These are phyloP conservation scores for Stenocarpella maydis DNA, from an alignment of 2,329 filamentous ascomycete species.

Conservation along the genomic window DNA sequence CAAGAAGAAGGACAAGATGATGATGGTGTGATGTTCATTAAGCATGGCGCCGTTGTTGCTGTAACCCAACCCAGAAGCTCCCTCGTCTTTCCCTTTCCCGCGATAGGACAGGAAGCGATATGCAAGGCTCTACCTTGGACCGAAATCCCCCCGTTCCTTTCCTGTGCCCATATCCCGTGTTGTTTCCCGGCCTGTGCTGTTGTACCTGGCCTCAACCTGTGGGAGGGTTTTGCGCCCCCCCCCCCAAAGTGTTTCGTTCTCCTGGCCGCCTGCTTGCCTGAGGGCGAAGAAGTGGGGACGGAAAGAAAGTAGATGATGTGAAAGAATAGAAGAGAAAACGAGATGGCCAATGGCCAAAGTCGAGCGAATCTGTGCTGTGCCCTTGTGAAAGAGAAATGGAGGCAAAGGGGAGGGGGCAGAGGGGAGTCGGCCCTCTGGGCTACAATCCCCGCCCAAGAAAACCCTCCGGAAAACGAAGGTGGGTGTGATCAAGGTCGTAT, in stretches of 20 bases:
- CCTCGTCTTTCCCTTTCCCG: not conserved
- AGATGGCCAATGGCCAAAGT: not conserved
- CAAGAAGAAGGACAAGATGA: not conserved
- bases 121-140: slow-evolving; percentile 1
- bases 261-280: not conserved
- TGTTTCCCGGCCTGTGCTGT: slow-evolving; percentile 11
- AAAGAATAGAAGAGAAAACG: not conserved
- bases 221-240: not conserved
- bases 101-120: slow-evolving; percentile 3
- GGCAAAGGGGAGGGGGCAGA: not conserved
- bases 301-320: not conserved
- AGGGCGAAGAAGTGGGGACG: not conserved
- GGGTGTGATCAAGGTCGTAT: not conserved
- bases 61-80: not conserved
- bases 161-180: not conserved
- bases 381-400: not conserved
- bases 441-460: not conserved
- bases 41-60: not conserved
- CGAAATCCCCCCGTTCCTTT: not conserved
- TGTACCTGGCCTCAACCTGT: slow-evolving; percentile 1
- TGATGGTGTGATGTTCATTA: not conserved
- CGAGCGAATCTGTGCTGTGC: not conserved
- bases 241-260: too few species aligned
- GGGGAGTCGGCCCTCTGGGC: not conserved
- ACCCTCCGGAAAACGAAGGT: not conserved